Conservation (phyloP, 495 filamentous ascomycete genomes). For the Aspergillus incahuasiensis region DNA sequence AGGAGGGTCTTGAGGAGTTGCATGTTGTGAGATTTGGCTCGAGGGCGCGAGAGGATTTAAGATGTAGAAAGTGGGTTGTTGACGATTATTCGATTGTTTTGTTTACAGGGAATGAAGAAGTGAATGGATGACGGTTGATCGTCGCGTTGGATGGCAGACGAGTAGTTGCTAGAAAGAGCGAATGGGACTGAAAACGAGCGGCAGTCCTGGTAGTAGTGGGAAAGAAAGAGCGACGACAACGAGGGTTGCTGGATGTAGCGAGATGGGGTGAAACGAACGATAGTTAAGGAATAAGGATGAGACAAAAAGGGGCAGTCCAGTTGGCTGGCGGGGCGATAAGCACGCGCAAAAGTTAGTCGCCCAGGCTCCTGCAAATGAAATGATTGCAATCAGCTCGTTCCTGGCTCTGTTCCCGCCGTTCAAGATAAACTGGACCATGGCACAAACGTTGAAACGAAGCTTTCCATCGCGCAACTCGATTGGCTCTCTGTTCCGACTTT, state of each 20-base stretch:
- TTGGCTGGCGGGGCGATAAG: not conserved
- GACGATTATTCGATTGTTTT: not conserved
- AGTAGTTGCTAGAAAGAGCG: slow-evolving; percentile 26
- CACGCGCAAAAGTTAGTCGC: not conserved
- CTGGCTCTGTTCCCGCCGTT: not conserved
- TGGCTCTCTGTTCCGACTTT: not conserved
- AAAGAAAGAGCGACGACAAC: slow-evolving; percentile 8
- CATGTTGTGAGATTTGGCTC: slow-evolving; percentile 4
- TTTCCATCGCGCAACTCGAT: not conserved
- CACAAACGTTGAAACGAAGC: not conserved
- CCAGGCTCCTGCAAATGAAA: too few species aligned
- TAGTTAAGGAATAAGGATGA: not conserved
- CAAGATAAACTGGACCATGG: not conserved
- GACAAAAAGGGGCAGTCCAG: not conserved
- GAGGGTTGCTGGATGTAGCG: not conserved
- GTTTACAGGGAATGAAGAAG: not conserved
- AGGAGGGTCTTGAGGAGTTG: slow-evolving; percentile 32
- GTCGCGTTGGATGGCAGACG: not conserved
- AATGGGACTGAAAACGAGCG: slow-evolving; percentile 39
- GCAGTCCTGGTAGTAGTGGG: slow-evolving; percentile 34
- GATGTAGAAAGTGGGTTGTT: not conserved
- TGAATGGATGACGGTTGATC: not conserved
- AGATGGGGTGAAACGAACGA: not conserved
- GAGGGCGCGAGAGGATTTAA: not conserved
- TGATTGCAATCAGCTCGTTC: not conserved